These are phyloP conservation scores for Fistulinella cinereoalba DNA, from an alignment of 1,284 basidiomycete genomes.

Conservation along the genomic window DNA sequence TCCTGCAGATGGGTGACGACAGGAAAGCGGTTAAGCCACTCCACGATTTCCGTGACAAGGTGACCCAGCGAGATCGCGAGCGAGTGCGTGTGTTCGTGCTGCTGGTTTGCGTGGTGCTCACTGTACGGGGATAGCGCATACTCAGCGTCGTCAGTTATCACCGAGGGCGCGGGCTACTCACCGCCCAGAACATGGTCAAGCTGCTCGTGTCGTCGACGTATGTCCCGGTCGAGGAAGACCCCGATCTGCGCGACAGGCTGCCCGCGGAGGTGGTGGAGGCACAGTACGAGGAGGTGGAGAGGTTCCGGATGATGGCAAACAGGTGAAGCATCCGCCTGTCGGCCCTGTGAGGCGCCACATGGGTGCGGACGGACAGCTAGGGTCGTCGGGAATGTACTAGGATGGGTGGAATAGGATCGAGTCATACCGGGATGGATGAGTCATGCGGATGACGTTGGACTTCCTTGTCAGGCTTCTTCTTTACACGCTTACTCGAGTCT, in stretches of 20 bases:
- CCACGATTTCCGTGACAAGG: constrained; percentile 22
- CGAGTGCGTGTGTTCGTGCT: constrained; percentile 7
- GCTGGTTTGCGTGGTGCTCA: neutral
- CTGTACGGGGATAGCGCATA: constrained; percentile 12
- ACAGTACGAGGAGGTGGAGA: constrained; percentile 16
- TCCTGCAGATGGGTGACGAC: constrained; percentile 27
- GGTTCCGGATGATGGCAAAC: constrained; percentile 12
- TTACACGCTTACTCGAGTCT: too few relatives aligned
- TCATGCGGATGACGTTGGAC: too few relatives aligned
- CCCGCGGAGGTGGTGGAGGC: constrained; percentile 11
- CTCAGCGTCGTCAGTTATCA: constrained; percentile 27
- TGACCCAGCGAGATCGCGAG: constrained; percentile 16
- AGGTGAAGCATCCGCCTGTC: too few relatives aligned
- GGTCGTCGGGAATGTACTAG: too few relatives aligned
- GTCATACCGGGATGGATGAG: too few relatives aligned
- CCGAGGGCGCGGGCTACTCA: constrained; percentile 22
- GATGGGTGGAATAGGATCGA: too few relatives aligned
- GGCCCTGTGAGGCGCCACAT: too few relatives aligned
- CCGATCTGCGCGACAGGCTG: constrained; percentile 14
- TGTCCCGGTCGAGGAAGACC: constrained; percentile 22
- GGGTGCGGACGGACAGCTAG: too few relatives aligned
- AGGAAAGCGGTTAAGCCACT: constrained; percentile 25
- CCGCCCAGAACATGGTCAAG: constrained; percentile 20
- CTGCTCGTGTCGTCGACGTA: constrained; percentile 22
- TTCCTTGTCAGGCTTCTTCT: too few relatives aligned